These are phyloP conservation scores for Cystofilobasidium ferigula DNA, from an alignment of 768 basidiomycete species.

Conservation along the genomic window DNA sequence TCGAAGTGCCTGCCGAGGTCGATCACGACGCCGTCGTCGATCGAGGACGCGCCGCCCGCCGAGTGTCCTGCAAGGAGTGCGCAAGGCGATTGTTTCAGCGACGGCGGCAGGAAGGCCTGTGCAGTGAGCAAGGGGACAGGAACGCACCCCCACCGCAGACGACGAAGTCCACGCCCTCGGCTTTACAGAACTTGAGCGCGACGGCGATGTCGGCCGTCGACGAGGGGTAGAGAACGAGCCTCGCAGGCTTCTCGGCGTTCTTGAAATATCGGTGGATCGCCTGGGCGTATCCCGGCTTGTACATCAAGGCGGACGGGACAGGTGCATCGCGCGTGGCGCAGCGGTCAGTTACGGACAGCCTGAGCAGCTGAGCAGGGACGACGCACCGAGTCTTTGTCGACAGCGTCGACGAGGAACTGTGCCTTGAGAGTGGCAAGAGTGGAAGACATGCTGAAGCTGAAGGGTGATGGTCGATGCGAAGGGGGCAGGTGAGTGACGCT, in stretches of 20 bases:
- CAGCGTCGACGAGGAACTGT: background rate
- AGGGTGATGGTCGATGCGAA: too few relatives aligned
- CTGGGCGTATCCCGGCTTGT: background rate
- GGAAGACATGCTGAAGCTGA: background rate
- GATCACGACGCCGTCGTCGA: constrained; percentile 11
- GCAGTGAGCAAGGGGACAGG: background rate
- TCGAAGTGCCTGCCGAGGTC: background rate
- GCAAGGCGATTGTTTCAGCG: too few relatives aligned
- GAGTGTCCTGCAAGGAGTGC: background rate
- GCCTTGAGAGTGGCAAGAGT: background rate
- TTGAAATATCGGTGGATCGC: background rate
- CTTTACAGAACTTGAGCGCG: background rate
- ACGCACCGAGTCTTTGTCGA: background rate
- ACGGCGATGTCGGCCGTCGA: background rate
- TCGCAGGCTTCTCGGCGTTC: background rate
- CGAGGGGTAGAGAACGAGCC: background rate
- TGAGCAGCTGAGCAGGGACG: too few relatives aligned
- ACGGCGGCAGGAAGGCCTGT: background rate
- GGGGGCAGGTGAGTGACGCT: too few relatives aligned
- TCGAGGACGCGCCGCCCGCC: background rate
- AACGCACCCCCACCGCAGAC: background rate
- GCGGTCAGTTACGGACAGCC: too few relatives aligned
- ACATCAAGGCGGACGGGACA: background rate
- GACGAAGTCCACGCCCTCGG: background rate
- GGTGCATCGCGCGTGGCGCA: too few relatives aligned